Percentiles rank a stretch among this genome's conserved stretches.
phyloP scores from a whole-genome alignment of 1,139 yeast genomes.

The Hanseniaspora sp. region DNA sequence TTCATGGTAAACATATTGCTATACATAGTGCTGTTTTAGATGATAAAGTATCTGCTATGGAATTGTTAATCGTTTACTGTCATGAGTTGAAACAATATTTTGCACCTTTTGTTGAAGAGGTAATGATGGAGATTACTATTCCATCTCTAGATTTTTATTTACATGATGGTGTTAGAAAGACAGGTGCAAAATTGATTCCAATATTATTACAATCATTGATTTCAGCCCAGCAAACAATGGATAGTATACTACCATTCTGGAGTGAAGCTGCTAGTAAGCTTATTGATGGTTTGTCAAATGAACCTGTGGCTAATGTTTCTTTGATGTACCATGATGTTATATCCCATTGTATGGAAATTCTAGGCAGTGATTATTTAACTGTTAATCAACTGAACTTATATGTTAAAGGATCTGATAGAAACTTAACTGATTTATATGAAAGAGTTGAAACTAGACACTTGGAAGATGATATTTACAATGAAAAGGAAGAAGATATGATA shows the following conservation, averaged over 20 bases:
- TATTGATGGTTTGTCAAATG: slow-evolving; percentile 56
- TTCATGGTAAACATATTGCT: slow-evolving; percentile 87
- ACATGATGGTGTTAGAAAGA: slow-evolving; percentile 88
- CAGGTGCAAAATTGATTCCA: slow-evolving; percentile 78
- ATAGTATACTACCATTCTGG: slow-evolving; percentile 61
- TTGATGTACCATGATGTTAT: slow-evolving; percentile 68
- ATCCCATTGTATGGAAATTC: slow-evolving; percentile 52
- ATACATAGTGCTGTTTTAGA: slow-evolving; percentile 86
- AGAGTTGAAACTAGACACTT: slow-evolving; percentile 62
- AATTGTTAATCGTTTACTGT: slow-evolving; percentile 77
- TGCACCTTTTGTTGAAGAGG: slow-evolving; percentile 70
- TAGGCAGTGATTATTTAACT: slow-evolving; percentile 54
- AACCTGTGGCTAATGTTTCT: slow-evolving; percentile 75
- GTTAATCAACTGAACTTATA: slow-evolving; percentile 47
- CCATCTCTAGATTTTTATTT: slow-evolving; percentile 86
- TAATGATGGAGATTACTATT: slow-evolving; percentile 65
- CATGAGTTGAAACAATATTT: slow-evolving; percentile 72
- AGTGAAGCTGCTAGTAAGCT: slow-evolving; percentile 56
- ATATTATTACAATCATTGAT: slow-evolving; percentile 61
- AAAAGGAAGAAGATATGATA: slow-evolving; percentile 44
- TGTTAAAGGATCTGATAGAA: slow-evolving; percentile 49
- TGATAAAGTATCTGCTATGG: slow-evolving; percentile 88
- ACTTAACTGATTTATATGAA: slow-evolving; percentile 55
- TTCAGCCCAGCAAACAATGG: slow-evolving; percentile 48
- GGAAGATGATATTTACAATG: slow-evolving; percentile 51